Evolutionary conservation across 768 basidiomycete genomes (phyloP), one percentile per base, ranked within the genome.

Genomic region (Trametes meyenii): DNA sequence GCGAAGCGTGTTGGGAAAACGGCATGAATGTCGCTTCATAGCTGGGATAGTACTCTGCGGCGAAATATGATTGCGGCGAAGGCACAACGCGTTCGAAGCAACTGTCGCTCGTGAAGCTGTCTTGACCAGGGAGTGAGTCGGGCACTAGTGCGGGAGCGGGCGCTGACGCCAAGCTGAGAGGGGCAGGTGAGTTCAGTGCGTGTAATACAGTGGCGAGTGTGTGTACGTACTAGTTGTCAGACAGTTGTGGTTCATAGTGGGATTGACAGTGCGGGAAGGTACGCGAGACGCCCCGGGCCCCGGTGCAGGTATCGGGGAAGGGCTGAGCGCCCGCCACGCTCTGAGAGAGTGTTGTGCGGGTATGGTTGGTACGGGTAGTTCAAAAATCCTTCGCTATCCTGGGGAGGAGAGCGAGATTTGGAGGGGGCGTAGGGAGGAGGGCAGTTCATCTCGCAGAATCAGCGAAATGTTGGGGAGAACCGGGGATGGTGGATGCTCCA

Each of bases 361-460:
- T 3, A 33, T 33, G 29, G 3, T 8, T 33, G 3, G 8, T 33
- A 33, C 29, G 29, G 8, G 29, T 33, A 33, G 8, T 8, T 8
- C 29, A 33, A 3, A 8, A 8, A 33, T 3, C 29, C 29, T 33
- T 33, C 29, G 29, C 14, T n/a, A 40, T 50, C 36, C 21, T 50
- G 5, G 14, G 6, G 12, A 24, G 14, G 17, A 23, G 10, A 40
- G 38, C 24, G n/a, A 57, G 46, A 14, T 36, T 17, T 17, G 21
- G 48, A 42, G 23, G 56, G 24, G 46, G 14, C 7, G 48, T n/a
- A 14, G 1, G 56, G 2, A 8, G 38, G 13, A 12, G 39, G 4
- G 46, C 17, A 21, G 39, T 38, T 10, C 56, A 57, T 57, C 24
- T 29, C 56, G 48, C 35, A 57, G 56, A 46, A 57, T 39, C 16